phyloP scores from a whole-genome alignment of 768 basidiomycete species.

The Xerocomus brunneocitrinus region DNA sequence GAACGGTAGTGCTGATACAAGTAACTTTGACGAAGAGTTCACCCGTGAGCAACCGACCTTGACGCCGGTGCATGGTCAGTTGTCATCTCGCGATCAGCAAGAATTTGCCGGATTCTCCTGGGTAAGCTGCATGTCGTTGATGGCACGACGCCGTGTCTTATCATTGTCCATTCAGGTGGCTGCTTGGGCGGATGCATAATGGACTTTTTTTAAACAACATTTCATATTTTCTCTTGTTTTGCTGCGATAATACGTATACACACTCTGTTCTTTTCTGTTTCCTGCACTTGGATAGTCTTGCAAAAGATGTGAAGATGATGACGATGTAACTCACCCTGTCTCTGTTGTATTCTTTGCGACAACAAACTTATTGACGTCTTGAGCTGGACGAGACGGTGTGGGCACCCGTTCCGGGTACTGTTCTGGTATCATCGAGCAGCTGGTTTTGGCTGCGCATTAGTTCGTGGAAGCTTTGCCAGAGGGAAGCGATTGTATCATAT shows the following conservation, averaged over 20 bases:
- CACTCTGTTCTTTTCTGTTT: constrained; percentile 20
- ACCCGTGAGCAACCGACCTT: constrained; percentile 95
- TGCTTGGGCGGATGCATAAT: constrained; percentile 53
- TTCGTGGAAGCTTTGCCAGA: constrained; percentile 80
- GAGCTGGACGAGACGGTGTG: constrained; percentile 45
- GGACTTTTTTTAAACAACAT: constrained; percentile 23
- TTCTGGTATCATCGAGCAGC: constrained; percentile 31
- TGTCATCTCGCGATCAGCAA: constrained; percentile 84
- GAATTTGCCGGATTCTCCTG: constrained; percentile 98
- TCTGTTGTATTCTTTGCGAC: constrained; percentile 1
- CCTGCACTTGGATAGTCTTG: constrained; percentile 39
- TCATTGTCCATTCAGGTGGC: constrained; percentile 30
- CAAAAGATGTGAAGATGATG: constrained; percentile 22
- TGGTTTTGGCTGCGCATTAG: constrained; percentile 58
- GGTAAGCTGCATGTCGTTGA: constrained; percentile 40
- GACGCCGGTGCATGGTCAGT: constrained; percentile 93
- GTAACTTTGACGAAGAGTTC: constrained; percentile 96
- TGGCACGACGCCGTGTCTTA: neutral
- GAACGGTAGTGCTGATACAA: constrained; percentile 84
- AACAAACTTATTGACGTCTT: constrained; percentile 19
- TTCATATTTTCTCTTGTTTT: constrained; percentile 28
- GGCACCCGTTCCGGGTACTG: constrained; percentile 64
- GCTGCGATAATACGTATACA: constrained; percentile 32
- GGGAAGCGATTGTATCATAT: constrained; percentile 80
- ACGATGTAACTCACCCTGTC: constrained; percentile 19